Evolutionary conservation across 768 basidiomycete genomes (phyloP).

Genomic region (Pisolithus albus): DNA sequence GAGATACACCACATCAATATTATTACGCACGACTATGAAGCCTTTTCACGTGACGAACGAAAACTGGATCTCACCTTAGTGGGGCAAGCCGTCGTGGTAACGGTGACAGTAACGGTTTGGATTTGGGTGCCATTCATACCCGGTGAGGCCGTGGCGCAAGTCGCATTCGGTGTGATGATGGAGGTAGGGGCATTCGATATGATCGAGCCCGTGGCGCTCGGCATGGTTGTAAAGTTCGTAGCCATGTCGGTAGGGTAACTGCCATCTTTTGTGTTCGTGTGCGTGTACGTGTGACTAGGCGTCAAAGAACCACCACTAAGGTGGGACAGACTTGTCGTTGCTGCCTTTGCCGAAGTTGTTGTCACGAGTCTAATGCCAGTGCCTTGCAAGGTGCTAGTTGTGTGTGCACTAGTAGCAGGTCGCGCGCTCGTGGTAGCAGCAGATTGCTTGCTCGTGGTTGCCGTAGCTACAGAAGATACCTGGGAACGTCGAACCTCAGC

Average conservation of each 20-base stretch:
- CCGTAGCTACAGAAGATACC: not conserved
- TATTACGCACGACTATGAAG: not conserved
- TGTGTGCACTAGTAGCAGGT: not conserved
- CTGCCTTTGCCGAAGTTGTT: no score
- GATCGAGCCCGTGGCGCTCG: no score
- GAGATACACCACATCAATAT: no score
- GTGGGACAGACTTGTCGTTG: no score
- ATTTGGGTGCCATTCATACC: not conserved
- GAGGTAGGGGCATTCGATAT: not conserved
- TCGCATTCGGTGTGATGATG: no score
- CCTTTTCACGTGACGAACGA: not conserved
- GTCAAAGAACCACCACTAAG: no score
- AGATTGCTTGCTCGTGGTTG: not conserved
- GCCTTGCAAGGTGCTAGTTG: not conserved
- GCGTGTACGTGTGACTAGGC: no score
- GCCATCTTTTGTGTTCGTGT: no score
- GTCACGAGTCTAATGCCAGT: not conserved
- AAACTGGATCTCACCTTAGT: slow-evolving; percentile 7
- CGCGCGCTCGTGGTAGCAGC: no score
- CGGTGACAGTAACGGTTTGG: slow-evolving; percentile 12
- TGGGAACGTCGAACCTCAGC: not conserved
- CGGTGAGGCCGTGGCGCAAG: no score
- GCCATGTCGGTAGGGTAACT: no score
- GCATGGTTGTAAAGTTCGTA: no score
- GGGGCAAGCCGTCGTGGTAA: slow-evolving; percentile 10